phyloP scores from a whole-genome alignment of 169 alveolate species.

The Plasmodium malariae region DNA sequence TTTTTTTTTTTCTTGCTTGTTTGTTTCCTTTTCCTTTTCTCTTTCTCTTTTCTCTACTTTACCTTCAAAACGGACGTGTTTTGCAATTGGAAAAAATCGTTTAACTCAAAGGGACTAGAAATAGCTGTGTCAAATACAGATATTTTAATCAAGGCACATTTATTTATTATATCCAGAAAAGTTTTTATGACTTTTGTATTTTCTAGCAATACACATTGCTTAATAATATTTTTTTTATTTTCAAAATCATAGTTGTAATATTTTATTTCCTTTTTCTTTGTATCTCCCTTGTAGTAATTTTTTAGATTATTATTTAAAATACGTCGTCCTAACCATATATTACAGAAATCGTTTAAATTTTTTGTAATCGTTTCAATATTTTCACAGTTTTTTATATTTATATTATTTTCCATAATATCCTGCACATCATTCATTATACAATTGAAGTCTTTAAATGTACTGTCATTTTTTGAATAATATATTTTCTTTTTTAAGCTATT shows the following conservation, averaged over 20 bases:
- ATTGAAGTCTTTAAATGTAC: slow-evolving; percentile 24
- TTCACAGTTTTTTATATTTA: slow-evolving; percentile 19
- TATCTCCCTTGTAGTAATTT: slow-evolving; percentile 4
- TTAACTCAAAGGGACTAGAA: slow-evolving; percentile 41
- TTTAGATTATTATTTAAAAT: slow-evolving; percentile 7
- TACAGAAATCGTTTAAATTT: slow-evolving; percentile 48
- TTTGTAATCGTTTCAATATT: slow-evolving; percentile 20
- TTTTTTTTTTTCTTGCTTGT: neutral
- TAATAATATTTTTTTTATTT: slow-evolving; percentile 72
- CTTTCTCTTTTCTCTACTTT: neutral
- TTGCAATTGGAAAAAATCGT: slow-evolving; percentile 69
- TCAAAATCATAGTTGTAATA: slow-evolving; percentile 74
- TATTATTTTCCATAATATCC: slow-evolving; percentile 36
- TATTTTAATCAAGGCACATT: slow-evolving; percentile 46
- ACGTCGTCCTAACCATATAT: slow-evolving; percentile 61
- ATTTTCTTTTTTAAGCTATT: slow-evolving; percentile 42
- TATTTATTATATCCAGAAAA: slow-evolving; percentile 40
- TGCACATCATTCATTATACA: slow-evolving; percentile 56
- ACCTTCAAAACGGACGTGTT: slow-evolving; percentile 65
- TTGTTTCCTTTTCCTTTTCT: neutral
- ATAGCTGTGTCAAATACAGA: slow-evolving; percentile 55
- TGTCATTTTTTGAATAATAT: slow-evolving; percentile 52
- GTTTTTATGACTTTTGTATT: slow-evolving; percentile 62
- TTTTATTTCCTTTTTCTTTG: slow-evolving; percentile 39
- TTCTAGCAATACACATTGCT: slow-evolving; percentile 70